Evolutionary conservation across 352 stramenopile species (phyloP).

Genomic region (Pilasporangium apinafurcum): DNA sequence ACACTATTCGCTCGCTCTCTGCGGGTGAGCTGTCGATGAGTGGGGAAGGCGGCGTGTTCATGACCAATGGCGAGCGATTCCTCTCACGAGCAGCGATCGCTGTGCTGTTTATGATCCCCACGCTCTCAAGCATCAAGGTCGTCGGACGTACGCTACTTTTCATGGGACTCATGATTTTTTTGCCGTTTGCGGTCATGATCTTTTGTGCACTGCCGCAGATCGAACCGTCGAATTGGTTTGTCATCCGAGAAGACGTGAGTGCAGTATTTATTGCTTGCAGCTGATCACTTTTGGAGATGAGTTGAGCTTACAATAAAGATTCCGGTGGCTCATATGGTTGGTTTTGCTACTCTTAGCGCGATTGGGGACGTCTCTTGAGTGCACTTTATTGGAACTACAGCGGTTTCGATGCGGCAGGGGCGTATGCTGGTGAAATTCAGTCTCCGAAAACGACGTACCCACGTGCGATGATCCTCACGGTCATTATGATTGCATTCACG

Average conservation of each 20-base stretch:
- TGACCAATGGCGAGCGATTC: conserved; percentile 26
- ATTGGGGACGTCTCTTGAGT: conserved; percentile 61
- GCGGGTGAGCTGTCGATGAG: conserved; percentile 13
- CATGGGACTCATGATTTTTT: conserved; percentile 60
- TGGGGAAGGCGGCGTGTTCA: conserved; percentile 2
- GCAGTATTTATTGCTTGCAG: background rate
- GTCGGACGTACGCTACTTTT: conserved; percentile 58
- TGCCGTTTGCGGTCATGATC: conserved; percentile 59
- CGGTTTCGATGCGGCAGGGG: conserved; percentile 66
- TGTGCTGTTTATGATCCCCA: conserved; percentile 67
- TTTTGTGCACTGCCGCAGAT: conserved; percentile 46
- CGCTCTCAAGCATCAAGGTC: conserved; percentile 60
- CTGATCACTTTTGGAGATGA: too few species aligned
- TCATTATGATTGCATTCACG: conserved; percentile 72
- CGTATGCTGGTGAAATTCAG: conserved; percentile 69
- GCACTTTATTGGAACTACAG: conserved; percentile 83
- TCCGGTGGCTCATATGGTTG: too few species aligned
- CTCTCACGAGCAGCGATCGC: conserved; percentile 41
- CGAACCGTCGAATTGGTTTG: conserved; percentile 59
- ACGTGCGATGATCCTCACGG: conserved; percentile 66
- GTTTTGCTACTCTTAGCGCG: conserved; percentile 18
- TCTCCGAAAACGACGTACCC: conserved; percentile 69
- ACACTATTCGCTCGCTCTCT: conserved; percentile 45
- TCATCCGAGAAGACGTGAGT: conserved; percentile 48
- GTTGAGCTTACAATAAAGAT: too few species aligned